Conservation (phyloP, 129 eudicot species). For the Silybum marianum region DNA sequence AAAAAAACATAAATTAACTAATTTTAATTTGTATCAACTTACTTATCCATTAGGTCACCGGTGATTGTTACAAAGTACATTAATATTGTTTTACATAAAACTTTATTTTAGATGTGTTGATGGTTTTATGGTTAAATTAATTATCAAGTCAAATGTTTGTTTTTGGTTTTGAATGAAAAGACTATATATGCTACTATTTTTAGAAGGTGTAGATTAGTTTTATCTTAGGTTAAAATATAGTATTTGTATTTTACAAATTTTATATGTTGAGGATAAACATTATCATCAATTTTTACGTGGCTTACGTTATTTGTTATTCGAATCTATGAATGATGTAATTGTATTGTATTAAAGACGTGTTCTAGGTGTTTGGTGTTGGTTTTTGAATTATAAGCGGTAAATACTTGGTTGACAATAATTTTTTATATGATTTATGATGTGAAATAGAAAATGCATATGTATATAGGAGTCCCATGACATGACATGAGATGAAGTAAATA, state of each 20-base stretch:
- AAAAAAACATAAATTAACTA: too few species aligned
- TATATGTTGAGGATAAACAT: neutral
- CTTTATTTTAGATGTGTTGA: neutral
- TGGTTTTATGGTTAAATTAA: neutral
- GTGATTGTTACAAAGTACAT: neutral
- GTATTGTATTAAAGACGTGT: neutral
- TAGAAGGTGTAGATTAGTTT: neutral
- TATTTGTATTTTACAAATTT: neutral
- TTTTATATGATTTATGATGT: neutral
- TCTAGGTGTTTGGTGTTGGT: neutral
- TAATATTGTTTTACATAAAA: neutral
- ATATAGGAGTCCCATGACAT: neutral
- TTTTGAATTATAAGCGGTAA: neutral
- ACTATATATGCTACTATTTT: neutral
- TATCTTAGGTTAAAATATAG: neutral
- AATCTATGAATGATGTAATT: neutral
- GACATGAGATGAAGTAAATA: slow-evolving; percentile 1
- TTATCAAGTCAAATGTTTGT: neutral
- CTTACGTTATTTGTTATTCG: neutral
- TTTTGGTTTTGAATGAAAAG: neutral
- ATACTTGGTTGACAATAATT: neutral
- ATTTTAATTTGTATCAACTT: too few species aligned
- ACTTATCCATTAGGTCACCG: neutral
- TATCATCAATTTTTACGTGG: neutral
- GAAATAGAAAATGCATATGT: neutral